Conservation (phyloP, 305 asterid species). For the Plantago lanceolata region DNA sequence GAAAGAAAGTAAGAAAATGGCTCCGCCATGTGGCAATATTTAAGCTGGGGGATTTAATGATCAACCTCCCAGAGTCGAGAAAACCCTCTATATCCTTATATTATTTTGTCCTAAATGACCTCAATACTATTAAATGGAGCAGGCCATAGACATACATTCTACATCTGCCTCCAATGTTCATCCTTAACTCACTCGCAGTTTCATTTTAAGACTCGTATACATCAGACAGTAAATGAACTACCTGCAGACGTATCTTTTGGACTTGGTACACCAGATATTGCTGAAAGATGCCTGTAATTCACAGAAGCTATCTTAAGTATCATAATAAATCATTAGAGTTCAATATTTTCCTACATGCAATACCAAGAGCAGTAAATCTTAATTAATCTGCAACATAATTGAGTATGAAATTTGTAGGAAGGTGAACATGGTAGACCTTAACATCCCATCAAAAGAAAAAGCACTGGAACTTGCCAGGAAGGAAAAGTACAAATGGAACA, state of each 20-base stretch:
- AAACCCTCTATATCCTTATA: no score
- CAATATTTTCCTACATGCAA: background rate
- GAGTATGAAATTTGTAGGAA: no score
- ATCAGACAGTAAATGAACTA: slow-evolving; percentile 28
- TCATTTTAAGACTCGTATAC: slow-evolving; percentile 10
- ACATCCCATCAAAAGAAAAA: no score
- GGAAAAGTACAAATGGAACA: no score
- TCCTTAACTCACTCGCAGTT: background rate
- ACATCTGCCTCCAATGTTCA: slow-evolving; percentile 14
- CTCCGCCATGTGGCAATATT: no score
- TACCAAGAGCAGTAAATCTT: no score
- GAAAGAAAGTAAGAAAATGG: no score
- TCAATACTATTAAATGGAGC: slow-evolving; percentile 5
- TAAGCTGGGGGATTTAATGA: no score
- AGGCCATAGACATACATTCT: slow-evolving; percentile 7
- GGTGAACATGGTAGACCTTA: no score
- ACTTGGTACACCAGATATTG: slow-evolving; percentile 94
- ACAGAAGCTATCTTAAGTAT: background rate
- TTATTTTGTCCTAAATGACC: slow-evolving; percentile 7
- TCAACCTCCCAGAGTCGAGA: no score
- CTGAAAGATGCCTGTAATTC: slow-evolving; percentile 69
- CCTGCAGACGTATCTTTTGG: slow-evolving; percentile 91
- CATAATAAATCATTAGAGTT: slow-evolving; percentile 13
- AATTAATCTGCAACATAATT: no score
- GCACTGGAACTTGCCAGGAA: no score